phyloP scores from a whole-genome alignment of 1,284 basidiomycete genomes.

The Ustilago curta region DNA sequence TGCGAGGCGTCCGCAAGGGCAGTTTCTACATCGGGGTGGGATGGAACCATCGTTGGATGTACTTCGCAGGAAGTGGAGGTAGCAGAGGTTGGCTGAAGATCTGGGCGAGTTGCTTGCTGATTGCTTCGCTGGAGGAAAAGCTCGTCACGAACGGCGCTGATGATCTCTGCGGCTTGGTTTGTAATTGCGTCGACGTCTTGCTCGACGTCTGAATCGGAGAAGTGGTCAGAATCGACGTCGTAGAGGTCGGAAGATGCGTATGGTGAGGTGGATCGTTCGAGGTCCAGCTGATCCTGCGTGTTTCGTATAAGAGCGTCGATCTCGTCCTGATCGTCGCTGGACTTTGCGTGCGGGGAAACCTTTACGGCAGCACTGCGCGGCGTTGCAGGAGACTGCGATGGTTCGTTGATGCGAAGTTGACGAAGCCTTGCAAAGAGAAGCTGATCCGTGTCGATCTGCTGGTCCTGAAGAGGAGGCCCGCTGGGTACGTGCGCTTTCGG shows the following conservation, averaged over 20 bases:
- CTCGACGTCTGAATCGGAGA: constrained; percentile 22
- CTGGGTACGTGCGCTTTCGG: neutral
- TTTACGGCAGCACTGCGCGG: neutral
- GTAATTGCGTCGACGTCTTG: constrained; percentile 28
- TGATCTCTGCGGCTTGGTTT: constrained; percentile 32
- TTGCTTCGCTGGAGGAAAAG: constrained; percentile 23
- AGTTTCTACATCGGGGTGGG: constrained; percentile 30
- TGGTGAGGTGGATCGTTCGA: constrained; percentile 17
- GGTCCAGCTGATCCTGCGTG: constrained; percentile 31
- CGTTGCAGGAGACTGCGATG: neutral
- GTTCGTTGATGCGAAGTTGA: constrained; percentile 14
- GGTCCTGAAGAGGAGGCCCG: neutral
- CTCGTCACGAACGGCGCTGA: constrained; percentile 45
- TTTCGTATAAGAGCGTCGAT: constrained; percentile 40
- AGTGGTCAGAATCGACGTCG: constrained; percentile 30
- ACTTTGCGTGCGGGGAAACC: neutral
- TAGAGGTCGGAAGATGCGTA: neutral
- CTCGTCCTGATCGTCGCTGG: constrained; percentile 39
- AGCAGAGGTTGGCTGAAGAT: neutral
- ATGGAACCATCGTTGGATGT: constrained; percentile 18
- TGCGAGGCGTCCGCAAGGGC: constrained; percentile 44
- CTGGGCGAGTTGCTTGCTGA: neutral
- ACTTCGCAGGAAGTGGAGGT: neutral
- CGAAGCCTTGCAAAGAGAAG: constrained; percentile 29
- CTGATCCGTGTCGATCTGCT: constrained; percentile 15